These are phyloP conservation scores for Aegilops longissima DNA, from an alignment of 176 grass and related monocot species.

Conservation along the genomic window DNA sequence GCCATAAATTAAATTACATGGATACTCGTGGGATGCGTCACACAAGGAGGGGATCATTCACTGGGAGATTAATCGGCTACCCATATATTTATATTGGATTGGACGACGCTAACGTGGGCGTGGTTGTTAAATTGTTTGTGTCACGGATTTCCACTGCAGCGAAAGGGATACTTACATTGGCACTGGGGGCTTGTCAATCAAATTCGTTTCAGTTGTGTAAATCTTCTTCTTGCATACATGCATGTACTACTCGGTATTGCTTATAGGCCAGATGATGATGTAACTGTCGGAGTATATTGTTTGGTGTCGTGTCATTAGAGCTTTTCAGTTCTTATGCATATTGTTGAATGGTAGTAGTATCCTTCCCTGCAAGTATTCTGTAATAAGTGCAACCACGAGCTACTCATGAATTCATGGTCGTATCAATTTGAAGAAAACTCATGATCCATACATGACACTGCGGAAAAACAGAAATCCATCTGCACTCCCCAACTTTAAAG, in stretches of 20 bases:
- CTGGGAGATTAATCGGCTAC: slow-evolving; percentile 24
- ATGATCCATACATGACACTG: background rate
- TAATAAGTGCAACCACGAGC: background rate
- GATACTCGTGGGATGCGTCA: slow-evolving; percentile 31
- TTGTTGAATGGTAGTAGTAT: too few relatives aligned
- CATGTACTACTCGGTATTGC: background rate
- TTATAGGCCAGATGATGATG: background rate
- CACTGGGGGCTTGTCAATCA: background rate
- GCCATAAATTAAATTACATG: background rate
- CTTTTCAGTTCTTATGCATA: background rate
- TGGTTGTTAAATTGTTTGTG: slow-evolving; percentile 5
- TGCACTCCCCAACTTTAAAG: too few relatives aligned
- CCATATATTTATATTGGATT: background rate
- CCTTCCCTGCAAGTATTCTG: background rate
- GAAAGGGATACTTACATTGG: slow-evolving; percentile 24
- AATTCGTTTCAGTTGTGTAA: background rate
- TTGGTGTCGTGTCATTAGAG: background rate
- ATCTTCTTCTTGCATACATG: background rate
- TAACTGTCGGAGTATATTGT: background rate
- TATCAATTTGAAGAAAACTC: background rate
- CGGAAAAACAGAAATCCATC: too few relatives aligned
- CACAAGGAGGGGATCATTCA: slow-evolving; percentile 24
- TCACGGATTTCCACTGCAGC: background rate
- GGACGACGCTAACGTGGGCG: slow-evolving; percentile 5
- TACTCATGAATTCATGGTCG: slow-evolving; percentile 23